Conservation (phyloP, 768 basidiomycete genomes). For the Lentinula detonsa region DNA sequence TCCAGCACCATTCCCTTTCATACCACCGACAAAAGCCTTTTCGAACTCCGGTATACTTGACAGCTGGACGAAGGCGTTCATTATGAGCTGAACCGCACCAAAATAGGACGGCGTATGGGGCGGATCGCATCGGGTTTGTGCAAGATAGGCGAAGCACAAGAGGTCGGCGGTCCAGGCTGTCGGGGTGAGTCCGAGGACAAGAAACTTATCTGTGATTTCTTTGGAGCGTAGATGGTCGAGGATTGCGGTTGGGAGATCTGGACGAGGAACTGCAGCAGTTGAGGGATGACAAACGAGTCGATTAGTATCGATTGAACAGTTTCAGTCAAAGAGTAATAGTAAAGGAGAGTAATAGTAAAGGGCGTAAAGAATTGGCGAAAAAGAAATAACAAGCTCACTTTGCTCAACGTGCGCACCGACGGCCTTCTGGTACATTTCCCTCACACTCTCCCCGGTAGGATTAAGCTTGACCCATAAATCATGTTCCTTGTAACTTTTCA, state of each 20-base stretch:
- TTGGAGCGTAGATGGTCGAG: not conserved
- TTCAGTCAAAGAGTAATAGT: not conserved
- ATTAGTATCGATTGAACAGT: not conserved
- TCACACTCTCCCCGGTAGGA: constrained; percentile 33
- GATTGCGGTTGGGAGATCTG: not conserved
- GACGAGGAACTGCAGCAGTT: not conserved
- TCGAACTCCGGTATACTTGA: constrained; percentile 42
- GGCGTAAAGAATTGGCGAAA: not conserved
- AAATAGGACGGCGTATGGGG: constrained; percentile 58
- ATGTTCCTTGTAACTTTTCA: constrained; percentile 26
- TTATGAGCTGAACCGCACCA: constrained; percentile 46
- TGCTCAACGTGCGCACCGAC: constrained; percentile 78
- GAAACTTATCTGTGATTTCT: not conserved
- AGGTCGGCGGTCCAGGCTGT: constrained; percentile 56
- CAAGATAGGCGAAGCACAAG: constrained; percentile 71
- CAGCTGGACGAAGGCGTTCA: constrained; percentile 41
- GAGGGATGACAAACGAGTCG: not conserved
- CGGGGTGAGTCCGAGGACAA: not conserved
- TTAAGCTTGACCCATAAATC: constrained; percentile 40
- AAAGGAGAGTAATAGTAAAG: too few relatives aligned
- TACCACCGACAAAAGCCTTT: constrained; percentile 52
- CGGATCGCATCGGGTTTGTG: constrained; percentile 80
- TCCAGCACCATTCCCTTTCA: constrained; percentile 27
- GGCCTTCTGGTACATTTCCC: constrained; percentile 67
- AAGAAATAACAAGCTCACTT: constrained; percentile 39